Base-by-base conservation (phyloP, 2,329 filamentous ascomycete genomes). In the Aspergillus unguis region DNA sequence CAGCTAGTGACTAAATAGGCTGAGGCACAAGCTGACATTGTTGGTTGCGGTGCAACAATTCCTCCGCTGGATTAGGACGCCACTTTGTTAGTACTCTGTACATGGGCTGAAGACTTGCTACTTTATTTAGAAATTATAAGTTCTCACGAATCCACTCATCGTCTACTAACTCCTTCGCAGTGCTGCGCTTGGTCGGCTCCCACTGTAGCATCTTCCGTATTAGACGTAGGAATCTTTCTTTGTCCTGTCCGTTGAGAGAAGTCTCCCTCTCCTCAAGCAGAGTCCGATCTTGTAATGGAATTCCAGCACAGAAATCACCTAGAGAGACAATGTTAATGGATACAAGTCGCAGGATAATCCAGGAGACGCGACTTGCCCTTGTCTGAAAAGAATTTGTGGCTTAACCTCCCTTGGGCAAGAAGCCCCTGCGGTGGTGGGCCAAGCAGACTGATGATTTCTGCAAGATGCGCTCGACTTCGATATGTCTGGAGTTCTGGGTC, bases 371-470 rank as follows among this genome's bases (percentile, higher is more conserved):
- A 72, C 52, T 53, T 65, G 70, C 72, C 73, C 50, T 68, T 45
- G 3, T 67, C 55, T 0, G 70, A 66, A 46, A 77, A 78, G 61
- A 75, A 78, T 43, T 71, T 73, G 2, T 57, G 35, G 1, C 50
- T 72, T 6, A 59, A 50, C 4, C 62, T 58, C 2, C 71, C 72
- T 8, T 44, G 62, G 0, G 58, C 49, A 60, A 76, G 63, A 3
- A 78, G 61, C 2, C 54, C 58, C 1, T 58, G 48, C 2, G 51
- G 74, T 1, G 76, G 76, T 1, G 65, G 67, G 0, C 77, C 77
- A 38, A 81, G 71, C 3, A 80, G 60, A 4, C 57, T 65, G 10
- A 77, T 71, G 2, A 80, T 78, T 52, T 80, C 75, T 1, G 77
- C 75, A 23, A 81, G 72, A 59, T 78, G 77, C 0, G 75, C 75